phyloP scores from a whole-genome alignment of 2,329 filamentous ascomycete genomes.

The Trichoderma sp. region DNA sequence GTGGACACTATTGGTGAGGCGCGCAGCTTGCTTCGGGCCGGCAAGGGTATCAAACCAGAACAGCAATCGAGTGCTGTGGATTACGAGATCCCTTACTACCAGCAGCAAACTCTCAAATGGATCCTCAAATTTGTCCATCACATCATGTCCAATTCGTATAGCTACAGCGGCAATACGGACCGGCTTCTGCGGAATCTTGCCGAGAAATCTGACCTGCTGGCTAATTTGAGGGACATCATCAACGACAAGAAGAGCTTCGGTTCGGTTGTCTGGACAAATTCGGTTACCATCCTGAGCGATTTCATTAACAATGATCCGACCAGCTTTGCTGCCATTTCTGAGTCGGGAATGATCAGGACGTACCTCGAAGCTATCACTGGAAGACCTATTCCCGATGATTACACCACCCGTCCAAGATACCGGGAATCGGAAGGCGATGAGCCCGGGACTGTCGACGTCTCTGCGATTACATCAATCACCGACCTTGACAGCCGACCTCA shows the following conservation, averaged over 20 bases:
- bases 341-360: slow-evolving; percentile 85
- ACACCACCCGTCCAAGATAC: slow-evolving; percentile 38
- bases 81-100: slow-evolving; percentile 89
- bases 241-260: slow-evolving; percentile 79
- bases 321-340: slow-evolving; percentile 92
- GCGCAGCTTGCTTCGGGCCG: slow-evolving; percentile 64
- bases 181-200: slow-evolving; percentile 89
- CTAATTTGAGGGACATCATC: slow-evolving; percentile 78
- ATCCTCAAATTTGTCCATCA: slow-evolving; percentile 95
- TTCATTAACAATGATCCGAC: slow-evolving; percentile 99
- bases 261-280: slow-evolving; percentile 93
- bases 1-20: slow-evolving; percentile 75
- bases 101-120: slow-evolving; percentile 91
- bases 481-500: slow-evolving; percentile 50
- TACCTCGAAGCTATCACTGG: slow-evolving; percentile 81
- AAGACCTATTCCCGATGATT: slow-evolving; percentile 44
- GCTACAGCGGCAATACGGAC: slow-evolving; percentile 78
- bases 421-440: slow-evolving; percentile 40
- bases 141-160: slow-evolving; percentile 78
- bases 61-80: slow-evolving; percentile 81
- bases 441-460: slow-evolving; percentile 45
- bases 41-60: slow-evolving; percentile 70
- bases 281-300: slow-evolving; percentile 86
- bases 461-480: slow-evolving; percentile 44
- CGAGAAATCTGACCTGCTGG: slow-evolving; percentile 83